phyloP scores from a whole-genome alignment of 129 eudicot species.

The Sambucus nigra region DNA sequence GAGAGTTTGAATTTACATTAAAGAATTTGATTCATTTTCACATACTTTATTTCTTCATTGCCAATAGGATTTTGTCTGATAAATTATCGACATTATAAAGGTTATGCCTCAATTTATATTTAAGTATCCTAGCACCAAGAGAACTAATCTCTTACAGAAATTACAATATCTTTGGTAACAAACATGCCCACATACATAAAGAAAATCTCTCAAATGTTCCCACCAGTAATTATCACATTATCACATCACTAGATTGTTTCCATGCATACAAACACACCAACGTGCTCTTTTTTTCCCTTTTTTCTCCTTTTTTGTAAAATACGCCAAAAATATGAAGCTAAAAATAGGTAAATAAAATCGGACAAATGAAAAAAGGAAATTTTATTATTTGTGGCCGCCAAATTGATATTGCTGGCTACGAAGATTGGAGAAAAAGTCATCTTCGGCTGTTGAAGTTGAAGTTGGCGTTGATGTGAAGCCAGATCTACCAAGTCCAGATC shows the following conservation, averaged over 20 bases:
- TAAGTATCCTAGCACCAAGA: too few species aligned
- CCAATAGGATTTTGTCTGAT: too few species aligned
- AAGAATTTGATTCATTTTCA: too few species aligned
- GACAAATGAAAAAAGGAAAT: background rate
- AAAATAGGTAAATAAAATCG: background rate
- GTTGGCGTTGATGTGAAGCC: constrained; percentile 31
- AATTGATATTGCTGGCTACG: constrained; percentile 45
- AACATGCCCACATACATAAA: background rate
- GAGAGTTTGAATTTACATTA: background rate
- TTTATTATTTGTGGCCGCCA: constrained; percentile 58
- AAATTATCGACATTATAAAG: too few species aligned
- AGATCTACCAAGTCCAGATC: constrained; percentile 54
- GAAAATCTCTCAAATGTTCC: background rate
- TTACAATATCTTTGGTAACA: background rate
- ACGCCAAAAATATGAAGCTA: background rate
- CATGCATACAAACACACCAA: constrained; percentile 1
- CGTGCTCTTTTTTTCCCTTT: background rate
- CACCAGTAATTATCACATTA: background rate
- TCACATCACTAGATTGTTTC: background rate
- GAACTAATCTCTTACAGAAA: too few species aligned
- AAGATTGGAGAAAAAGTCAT: constrained; percentile 52
- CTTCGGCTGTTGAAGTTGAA: constrained; percentile 24
- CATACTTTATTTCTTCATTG: too few species aligned
- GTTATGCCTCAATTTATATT: too few species aligned
- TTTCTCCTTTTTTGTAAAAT: constrained; percentile 1